Evolutionary conservation across 768 basidiomycete genomes (phyloP), one percentile per base, ranked within the genome.

Genomic region (Pilatotrama ljubarskyi): DNA sequence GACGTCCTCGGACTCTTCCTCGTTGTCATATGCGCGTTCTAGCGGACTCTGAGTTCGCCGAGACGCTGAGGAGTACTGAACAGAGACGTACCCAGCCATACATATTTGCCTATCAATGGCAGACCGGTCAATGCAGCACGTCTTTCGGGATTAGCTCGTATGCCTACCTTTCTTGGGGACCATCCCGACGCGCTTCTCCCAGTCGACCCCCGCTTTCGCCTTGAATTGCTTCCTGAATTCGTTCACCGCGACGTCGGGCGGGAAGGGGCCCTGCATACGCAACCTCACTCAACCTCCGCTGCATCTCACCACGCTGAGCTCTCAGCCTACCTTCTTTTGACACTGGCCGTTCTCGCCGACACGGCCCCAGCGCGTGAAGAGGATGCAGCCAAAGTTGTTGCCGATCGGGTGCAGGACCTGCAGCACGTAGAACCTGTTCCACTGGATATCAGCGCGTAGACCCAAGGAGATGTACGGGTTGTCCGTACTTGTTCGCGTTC

Each of bases 141-240:
- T 17, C 15, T 37, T n/a, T n/a, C n/a, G n/a, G n/a, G n/a, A 15
- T 37, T 5, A 24, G 40, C 8, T 6, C 36, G 32, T 18, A 10
- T n/a, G 62, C 67, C 7, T 48, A 80, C 84, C 83, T 68, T 76
- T 75, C 68, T 80, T 82, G 26, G 83, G 70, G 3, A 74, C 71
- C 83, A 84, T 83, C 15, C 78, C 79, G 14, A 79, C 73, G 18
- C 84, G 69, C 14, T 76, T 57, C 60, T 82, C 81, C 85, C 85
- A 87, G 38, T 66, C 65, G 1, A 73, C 73, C 0, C 71, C 78
- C 1, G 84, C 75, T 68, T 87, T 87, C 1, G 75, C 63, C 69
- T 76, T 83, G 75, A 85, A 87, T 68, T 84, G 84, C 60, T 81
- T 82, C 69, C 82, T 84, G 72, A 86, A 87, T 63, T 81, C 80